Conservation (phyloP, 495 filamentous ascomycete genomes). For the Aspergillus leporis region DNA sequence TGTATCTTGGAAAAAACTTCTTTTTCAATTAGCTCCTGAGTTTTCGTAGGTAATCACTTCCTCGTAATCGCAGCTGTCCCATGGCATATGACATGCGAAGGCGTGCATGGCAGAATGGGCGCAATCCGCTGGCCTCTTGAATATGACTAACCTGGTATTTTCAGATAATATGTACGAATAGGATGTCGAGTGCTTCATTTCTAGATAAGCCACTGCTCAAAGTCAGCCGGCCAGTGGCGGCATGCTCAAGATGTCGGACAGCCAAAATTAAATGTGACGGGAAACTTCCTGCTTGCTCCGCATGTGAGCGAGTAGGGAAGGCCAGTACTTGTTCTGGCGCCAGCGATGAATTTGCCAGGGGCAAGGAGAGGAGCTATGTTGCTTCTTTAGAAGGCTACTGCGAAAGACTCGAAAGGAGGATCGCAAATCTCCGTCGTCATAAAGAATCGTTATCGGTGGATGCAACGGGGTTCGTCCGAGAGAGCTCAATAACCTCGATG, state of each 20-base stretch:
- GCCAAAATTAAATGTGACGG: slow-evolving; percentile 97
- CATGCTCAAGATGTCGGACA: slow-evolving; percentile 86
- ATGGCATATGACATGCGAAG: background rate
- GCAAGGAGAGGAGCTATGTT: slow-evolving; percentile 94
- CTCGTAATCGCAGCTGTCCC: background rate
- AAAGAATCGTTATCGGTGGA: slow-evolving; percentile 61
- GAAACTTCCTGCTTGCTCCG: slow-evolving; percentile 88
- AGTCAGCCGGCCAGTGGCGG: slow-evolving; percentile 88
- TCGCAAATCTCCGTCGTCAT: slow-evolving; percentile 56
- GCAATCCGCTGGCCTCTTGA: background rate
- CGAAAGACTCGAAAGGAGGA: slow-evolving; percentile 76
- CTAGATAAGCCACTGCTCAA: slow-evolving; percentile 77
- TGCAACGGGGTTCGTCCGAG: slow-evolving; percentile 58
- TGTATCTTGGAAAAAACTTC: background rate
- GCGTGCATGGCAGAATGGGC: background rate
- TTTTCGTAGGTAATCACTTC: background rate
- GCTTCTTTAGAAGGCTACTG: slow-evolving; percentile 85
- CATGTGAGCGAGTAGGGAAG: slow-evolving; percentile 83
- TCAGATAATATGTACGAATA: slow-evolving; percentile 23
- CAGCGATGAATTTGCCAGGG: slow-evolving; percentile 89
- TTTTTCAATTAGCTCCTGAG: background rate
- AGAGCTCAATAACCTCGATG: slow-evolving; percentile 48
- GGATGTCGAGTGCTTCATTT: slow-evolving; percentile 38
- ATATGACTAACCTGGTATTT: background rate
- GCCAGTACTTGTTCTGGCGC: slow-evolving; percentile 85